Base-by-base conservation (phyloP, 140 eudicot species). In the Senecio squalidus region DNA sequence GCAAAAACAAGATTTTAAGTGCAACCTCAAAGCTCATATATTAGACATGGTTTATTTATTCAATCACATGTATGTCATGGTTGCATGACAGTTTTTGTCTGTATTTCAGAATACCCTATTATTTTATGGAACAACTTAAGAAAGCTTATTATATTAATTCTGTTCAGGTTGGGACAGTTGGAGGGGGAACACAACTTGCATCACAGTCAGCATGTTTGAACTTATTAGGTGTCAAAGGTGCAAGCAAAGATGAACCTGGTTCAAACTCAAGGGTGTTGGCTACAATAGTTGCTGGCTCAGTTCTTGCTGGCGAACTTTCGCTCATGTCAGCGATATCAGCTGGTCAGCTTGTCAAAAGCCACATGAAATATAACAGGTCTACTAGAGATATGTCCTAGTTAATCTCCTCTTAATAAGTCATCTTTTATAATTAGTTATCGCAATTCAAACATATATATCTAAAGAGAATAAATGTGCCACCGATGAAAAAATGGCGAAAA, bases 141-240 rank as follows among this genome's bases (percentile, higher is more conserved):
- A 38, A 27, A 52, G 20, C 61, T 53, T 54, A 68, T 10, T 23
- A 20, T 53, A 18, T 26, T 26, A 3, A 22, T 14, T 57, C 17
- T 60, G 4, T 36, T 55, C 78, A 84, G 94, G 88, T 84, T 47
- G 94, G 88, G 3, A 84, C 88, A 18, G 84, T 84, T 47, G 94
- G 94, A 49, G 94, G 94, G 15, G 94, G 94, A 18, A 84, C 94
- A 23, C 88, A 84, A 48, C 76, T 84, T 23, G 84, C 88, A 59
- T 84, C 94, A 31, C 94, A 84, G 41, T 78, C 94, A 60, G 94
- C 94, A 52, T 84, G 94, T 69, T 62, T 84, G 52, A 84, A 80
- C 80, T 69, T 84, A 60, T 75, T 84, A 29, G 88, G 94, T 51
- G 88, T 84, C 50, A 84, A 84, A 66, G 94, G 94, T 48, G 94